Conservation (phyloP, 192 early-diverging fungal species). For the Backusella circina region DNA sequence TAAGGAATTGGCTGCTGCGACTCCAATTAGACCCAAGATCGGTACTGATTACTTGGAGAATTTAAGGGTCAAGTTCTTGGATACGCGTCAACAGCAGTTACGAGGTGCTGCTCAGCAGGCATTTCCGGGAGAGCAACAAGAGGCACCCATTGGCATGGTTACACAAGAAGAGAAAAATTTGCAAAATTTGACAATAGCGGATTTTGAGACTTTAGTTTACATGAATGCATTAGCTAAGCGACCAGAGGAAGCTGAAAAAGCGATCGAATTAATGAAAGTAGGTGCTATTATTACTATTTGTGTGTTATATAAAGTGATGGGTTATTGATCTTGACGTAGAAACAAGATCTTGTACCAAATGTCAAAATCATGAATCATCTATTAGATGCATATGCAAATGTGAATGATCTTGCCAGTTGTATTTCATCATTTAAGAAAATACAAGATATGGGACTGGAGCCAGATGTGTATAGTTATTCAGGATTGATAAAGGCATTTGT, state of each 20-base stretch:
- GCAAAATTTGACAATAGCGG: background rate
- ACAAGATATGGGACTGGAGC: slow-evolving; percentile 40
- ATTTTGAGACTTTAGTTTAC: slow-evolving; percentile 55
- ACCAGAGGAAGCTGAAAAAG: slow-evolving; percentile 58
- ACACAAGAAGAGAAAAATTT: background rate
- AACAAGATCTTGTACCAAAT: slow-evolving; percentile 63
- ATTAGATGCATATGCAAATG: slow-evolving; percentile 74
- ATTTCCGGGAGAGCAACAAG: background rate
- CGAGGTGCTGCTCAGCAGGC: background rate
- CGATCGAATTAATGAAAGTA: slow-evolving; percentile 54
- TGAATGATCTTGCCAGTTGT: slow-evolving; percentile 56
- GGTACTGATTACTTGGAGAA: slow-evolving; percentile 29
- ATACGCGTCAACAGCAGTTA: slow-evolving; percentile 21
- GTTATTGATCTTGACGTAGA: slow-evolving; percentile 15
- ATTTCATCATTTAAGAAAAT: slow-evolving; percentile 65
- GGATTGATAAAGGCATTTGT: slow-evolving; percentile 71
- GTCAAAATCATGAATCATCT: slow-evolving; percentile 70
- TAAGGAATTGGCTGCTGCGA: slow-evolving; percentile 8
- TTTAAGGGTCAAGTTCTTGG: slow-evolving; percentile 31
- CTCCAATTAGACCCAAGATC: slow-evolving; percentile 25
- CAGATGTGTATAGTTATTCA: slow-evolving; percentile 66
- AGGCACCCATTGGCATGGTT: background rate
- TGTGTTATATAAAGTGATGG: background rate
- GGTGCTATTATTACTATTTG: background rate
- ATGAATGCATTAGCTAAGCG: slow-evolving; percentile 62